A percentile compares a stretch with the other conserved stretches of the same genome.
These are phyloP conservation scores for Saitozyma podzolica DNA, from an alignment of 768 basidiomycete species.

Conservation along the genomic window DNA sequence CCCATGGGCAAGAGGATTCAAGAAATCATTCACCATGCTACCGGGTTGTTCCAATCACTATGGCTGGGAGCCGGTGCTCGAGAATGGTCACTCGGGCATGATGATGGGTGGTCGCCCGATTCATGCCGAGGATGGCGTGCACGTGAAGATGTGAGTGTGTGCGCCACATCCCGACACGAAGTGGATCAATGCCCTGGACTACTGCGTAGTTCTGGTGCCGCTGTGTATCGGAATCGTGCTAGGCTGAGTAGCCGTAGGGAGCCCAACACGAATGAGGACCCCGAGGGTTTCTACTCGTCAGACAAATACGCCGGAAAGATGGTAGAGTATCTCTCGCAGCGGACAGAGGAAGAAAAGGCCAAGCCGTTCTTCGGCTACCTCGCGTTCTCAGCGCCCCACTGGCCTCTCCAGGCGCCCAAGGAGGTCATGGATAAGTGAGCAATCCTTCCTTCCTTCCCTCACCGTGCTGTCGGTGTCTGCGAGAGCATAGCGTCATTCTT, in stretches of 20 bases:
- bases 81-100: background rate
- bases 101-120: background rate
- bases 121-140: background rate
- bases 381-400: constrained; percentile 48
- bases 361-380: constrained; percentile 50
- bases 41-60: constrained; percentile 20
- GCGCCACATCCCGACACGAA: background rate
- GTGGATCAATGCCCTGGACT: too few species aligned
- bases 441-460: constrained; percentile 10
- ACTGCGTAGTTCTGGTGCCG: too few species aligned
- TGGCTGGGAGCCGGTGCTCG: constrained; percentile 1
- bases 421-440: background rate
- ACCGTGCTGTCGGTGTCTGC: constrained; percentile 27
- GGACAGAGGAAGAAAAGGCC: constrained; percentile 10
- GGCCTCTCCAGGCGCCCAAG: background rate
- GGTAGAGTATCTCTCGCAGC: constrained; percentile 22
- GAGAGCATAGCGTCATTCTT: constrained; percentile 17
- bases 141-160: background rate
- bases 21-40: constrained; percentile 19
- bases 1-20: constrained; percentile 27
- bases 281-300: constrained; percentile 35
- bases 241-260: background rate
- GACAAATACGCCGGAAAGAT: constrained; percentile 29
- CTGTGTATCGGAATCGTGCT: background rate
- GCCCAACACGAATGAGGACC: background rate